Percentiles rank a stretch among this genome's conserved stretches.
phyloP scores from a whole-genome alignment of 768 basidiomycete species.

The Lentinula boryana region DNA sequence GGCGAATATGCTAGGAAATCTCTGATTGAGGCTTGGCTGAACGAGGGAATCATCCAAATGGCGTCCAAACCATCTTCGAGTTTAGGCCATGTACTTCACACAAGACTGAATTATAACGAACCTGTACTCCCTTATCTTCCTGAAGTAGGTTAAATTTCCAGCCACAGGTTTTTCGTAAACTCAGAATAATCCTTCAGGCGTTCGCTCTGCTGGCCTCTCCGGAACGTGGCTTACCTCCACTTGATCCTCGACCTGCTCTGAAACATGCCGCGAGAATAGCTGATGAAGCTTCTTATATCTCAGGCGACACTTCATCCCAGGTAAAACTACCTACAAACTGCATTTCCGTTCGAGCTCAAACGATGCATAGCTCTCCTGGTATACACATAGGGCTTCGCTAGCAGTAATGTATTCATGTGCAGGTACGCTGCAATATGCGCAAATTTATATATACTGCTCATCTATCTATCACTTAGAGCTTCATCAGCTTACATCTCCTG shows the following conservation, averaged over 20 bases:
- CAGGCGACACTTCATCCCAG: conserved; percentile 48
- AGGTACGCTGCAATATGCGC: conserved; percentile 30
- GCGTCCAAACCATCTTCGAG: conserved; percentile 17
- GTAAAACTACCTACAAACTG: conserved; percentile 29
- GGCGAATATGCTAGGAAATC: conserved; percentile 61
- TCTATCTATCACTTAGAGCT: conserved; percentile 42
- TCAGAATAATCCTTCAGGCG: conserved; percentile 39
- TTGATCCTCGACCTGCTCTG: conserved; percentile 58
- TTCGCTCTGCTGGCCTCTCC: conserved; percentile 64
- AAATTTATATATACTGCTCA: background rate
- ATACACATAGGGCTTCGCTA: conserved; percentile 57
- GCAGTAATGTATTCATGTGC: conserved; percentile 69
- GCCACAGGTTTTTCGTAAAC: background rate
- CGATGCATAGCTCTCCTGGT: conserved; percentile 59
- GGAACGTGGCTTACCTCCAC: conserved; percentile 34
- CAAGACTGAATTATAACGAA: conserved; percentile 60
- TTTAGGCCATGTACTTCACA: conserved; percentile 46
- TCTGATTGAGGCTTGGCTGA: conserved; percentile 70
- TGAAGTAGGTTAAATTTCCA: conserved; percentile 41
- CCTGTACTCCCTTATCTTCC: conserved; percentile 60
- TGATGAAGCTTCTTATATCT: conserved; percentile 61
- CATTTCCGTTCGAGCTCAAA: background rate
- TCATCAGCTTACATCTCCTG: conserved; percentile 75
- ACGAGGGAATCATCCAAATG: conserved; percentile 55
- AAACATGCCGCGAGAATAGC: conserved; percentile 59